Percentiles rank a stretch among this genome's conserved stretches.
Conservation (phyloP, 345 rosid species). For the Eucalyptus lansdowneana region DNA sequence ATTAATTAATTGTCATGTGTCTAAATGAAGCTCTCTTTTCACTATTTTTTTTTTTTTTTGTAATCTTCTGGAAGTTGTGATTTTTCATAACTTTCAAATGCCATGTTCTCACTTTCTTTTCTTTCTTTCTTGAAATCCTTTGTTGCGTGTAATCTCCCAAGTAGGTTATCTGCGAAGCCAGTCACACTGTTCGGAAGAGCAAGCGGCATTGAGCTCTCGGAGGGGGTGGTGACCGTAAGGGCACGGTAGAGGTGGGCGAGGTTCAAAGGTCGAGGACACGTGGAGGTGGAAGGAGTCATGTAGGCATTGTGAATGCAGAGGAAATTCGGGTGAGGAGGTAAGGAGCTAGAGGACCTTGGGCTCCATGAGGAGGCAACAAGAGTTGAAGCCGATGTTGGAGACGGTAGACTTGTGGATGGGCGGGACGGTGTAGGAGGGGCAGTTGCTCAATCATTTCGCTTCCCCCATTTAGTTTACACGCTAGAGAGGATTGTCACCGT, state of each 20-base stretch:
- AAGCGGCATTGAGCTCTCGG: not conserved
- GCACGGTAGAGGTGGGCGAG: not conserved
- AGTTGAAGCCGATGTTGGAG: not conserved
- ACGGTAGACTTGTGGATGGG: not conserved
- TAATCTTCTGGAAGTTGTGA: not conserved
- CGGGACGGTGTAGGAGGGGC: not conserved
- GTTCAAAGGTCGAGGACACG: no score
- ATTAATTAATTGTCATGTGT: not conserved
- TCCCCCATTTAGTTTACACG: not conserved
- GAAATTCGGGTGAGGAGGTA: not conserved
- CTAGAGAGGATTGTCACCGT: not conserved
- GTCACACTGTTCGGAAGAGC: rapidly evolving
- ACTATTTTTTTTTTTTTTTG: rapidly evolving
- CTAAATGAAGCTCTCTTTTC: rapidly evolving
- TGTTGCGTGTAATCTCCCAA: not conserved
- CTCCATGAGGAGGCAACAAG: not conserved
- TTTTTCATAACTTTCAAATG: not conserved
- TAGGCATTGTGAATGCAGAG: not conserved
- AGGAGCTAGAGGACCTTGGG: not conserved
- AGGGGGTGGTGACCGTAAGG: not conserved
- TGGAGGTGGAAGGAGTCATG: not conserved
- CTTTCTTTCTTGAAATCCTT: not conserved
- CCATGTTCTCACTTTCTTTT: rapidly evolving
- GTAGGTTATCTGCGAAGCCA: rapidly evolving
- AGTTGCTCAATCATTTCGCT: rapidly evolving